Conservation (phyloP, 1,284 basidiomycete genomes). For the Thecaphora frezii region DNA sequence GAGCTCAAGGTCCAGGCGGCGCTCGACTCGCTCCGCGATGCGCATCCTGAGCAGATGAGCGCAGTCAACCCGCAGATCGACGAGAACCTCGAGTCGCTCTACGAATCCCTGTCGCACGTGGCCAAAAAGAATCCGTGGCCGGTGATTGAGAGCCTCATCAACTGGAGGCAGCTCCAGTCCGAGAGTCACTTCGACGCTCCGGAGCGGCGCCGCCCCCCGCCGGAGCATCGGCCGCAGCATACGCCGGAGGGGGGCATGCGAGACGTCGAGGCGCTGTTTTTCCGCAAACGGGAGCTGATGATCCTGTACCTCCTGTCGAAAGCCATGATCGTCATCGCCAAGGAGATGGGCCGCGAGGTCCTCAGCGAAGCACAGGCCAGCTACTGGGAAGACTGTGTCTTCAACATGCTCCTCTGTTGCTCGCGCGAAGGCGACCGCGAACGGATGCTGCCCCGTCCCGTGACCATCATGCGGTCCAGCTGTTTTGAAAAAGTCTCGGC, state of each 20-base stretch:
- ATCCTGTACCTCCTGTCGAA: constrained; percentile 35
- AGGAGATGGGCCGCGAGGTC: constrained; percentile 14
- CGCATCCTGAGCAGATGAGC: constrained; percentile 24
- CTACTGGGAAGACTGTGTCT: constrained; percentile 37
- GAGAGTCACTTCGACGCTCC: constrained; percentile 22
- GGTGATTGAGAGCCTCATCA: constrained; percentile 82
- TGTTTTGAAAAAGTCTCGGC: constrained; percentile 50
- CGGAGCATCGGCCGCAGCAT: constrained; percentile 7
- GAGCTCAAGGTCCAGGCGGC: constrained; percentile 34
- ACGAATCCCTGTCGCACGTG: constrained; percentile 80
- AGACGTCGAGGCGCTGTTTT: constrained; percentile 33
- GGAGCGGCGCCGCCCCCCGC: constrained; percentile 27
- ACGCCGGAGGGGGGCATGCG: constrained; percentile 12
- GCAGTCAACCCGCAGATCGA: constrained; percentile 72
- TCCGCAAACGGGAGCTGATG: constrained; percentile 37
- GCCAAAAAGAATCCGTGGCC: constrained; percentile 79
- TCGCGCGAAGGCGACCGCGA: constrained; percentile 44
- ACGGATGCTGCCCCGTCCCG: constrained; percentile 19
- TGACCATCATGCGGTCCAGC: constrained; percentile 33
- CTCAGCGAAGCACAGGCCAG: constrained; percentile 30
- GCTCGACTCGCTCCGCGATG: constrained; percentile 30
- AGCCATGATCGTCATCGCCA: constrained; percentile 30
- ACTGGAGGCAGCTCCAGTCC: constrained; percentile 68
- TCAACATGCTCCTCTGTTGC: constrained; percentile 49
- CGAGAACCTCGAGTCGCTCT: constrained; percentile 74